Base-by-base conservation (phyloP, 495 filamentous ascomycete genomes). In the Rostrohypoxylon terebratum region DNA sequence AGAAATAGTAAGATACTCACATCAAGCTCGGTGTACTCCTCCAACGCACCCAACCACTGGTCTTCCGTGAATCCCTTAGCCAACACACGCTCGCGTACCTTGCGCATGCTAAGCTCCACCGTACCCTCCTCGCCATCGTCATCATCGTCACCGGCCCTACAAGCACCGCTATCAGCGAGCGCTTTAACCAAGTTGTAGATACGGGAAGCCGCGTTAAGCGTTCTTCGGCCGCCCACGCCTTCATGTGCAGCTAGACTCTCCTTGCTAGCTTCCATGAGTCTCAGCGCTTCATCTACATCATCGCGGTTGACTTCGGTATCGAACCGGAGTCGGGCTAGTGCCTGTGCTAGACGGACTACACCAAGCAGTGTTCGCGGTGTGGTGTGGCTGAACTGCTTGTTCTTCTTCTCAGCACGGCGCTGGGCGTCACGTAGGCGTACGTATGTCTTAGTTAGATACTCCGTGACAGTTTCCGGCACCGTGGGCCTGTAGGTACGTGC, bases 61-160 rank as follows among this genome's bases (percentile, higher is more conserved):
- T 97, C 92, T 71, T 93, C 91, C 4, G 96, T 98, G 75, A 98
- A 99, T 8, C 96, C 96, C 86, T 97, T 98, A 28, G 93, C 96
- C 71, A 98, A 85, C 28, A 98, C 93, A 45, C 96, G 78, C 77
- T 98, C 94, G 72, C 93, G 86, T 38, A 99, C 92, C 78, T 91
- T 91, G 68, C 90, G 85, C 84, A 99, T 85, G 80, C 90, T 95
- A 69, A 99, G 79, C 81, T 96, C 94, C 3, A 93, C 89, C 82
- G 72, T 77, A 42, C 66, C 74, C 36, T 79, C 81, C 5, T 83
- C 51, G 16, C 31, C 51, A 7, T 55, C 82, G 3, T 71, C 72
- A 0, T 73, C 71, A 1, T 75, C 72, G 14, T 75, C 86, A 18
- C 91, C 94, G 34, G 93, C 89, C 28, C 85, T 70, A 72, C 86